phyloP scores from a whole-genome alignment of 1,284 basidiomycete genomes.

The Microstroma glucosiphilum region DNA sequence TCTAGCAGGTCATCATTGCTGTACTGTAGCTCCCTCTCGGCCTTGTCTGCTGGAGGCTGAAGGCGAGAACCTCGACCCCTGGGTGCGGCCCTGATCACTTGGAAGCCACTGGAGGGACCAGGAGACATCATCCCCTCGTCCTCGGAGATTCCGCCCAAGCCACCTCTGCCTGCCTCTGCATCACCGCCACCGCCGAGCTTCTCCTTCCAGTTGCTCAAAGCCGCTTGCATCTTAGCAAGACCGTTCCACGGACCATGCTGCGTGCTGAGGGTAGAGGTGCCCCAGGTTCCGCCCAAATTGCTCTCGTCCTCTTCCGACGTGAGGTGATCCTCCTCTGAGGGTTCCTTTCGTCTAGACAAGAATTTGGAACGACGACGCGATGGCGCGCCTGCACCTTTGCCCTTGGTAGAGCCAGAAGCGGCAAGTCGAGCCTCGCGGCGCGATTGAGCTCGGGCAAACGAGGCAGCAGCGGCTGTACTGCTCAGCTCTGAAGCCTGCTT shows the following conservation, averaged over 20 bases:
- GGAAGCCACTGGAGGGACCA: constrained; percentile 21
- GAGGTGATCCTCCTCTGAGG: constrained; percentile 7
- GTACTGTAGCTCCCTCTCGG: neutral
- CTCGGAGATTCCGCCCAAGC: neutral
- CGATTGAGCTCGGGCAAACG: neutral
- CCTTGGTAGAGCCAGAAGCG: constrained; percentile 1
- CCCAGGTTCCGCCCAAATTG: constrained; percentile 16
- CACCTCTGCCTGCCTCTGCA: neutral
- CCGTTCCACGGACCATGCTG: constrained; percentile 24
- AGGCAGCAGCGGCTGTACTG: constrained; percentile 5
- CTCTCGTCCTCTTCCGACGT: constrained; percentile 5
- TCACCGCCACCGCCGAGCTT: neutral
- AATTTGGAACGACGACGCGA: constrained; percentile 8
- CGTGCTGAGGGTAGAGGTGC: constrained; percentile 16
- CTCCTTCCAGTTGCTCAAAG: constrained; percentile 13
- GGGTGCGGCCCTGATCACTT: constrained; percentile 30
- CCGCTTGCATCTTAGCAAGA: constrained; percentile 33
- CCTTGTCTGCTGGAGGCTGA: constrained; percentile 6
- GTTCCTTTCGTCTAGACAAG: neutral
- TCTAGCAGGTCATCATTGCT: constrained; percentile 16
- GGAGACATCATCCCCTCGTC: constrained; percentile 15
- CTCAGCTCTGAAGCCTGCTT: constrained; percentile 22
- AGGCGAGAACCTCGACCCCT: constrained; percentile 14
- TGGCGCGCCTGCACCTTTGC: neutral
- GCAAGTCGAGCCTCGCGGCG: constrained; percentile 8